A percentile compares a stretch with the other conserved stretches of the same genome.
Evolutionary conservation across 2,329 filamentous ascomycete genomes (phyloP).

Genomic region (Arthroderma sp.): DNA sequence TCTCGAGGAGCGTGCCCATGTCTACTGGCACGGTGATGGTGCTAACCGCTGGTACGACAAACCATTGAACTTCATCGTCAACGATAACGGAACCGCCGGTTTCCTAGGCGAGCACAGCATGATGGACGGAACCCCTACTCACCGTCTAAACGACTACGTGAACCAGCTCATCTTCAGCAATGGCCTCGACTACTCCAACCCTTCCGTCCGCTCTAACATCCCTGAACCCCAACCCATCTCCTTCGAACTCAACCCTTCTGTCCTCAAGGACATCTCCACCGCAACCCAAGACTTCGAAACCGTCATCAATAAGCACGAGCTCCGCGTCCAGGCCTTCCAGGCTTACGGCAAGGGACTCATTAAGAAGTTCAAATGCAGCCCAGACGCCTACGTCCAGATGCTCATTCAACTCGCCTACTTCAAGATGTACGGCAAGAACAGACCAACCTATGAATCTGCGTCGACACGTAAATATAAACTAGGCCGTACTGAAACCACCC

Average conservation of each 20-base stretch:
- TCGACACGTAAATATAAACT: conserved; percentile 90
- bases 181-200: conserved; percentile 78
- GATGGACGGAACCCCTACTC: conserved; percentile 99
- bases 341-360: conserved; percentile 96
- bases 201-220: conserved; percentile 65
- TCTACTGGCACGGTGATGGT: conserved; percentile 98
- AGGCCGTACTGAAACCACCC: conserved; percentile 91
- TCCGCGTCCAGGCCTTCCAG: conserved; percentile 89
- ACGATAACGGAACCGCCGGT: conserved; percentile 92
- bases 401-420: conserved; percentile 94
- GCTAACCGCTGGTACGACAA: conserved; percentile 97
- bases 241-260: conserved; percentile 64
- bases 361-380: conserved; percentile 98
- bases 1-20: conserved; percentile 83
- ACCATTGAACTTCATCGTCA: conserved; percentile 93
- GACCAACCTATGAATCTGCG: conserved; percentile 94
- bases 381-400: conserved; percentile 97
- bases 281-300: conserved; percentile 67
- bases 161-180: conserved; percentile 87
- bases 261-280: conserved; percentile 64
- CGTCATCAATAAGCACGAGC: conserved; percentile 77
- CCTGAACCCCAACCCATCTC: conserved; percentile 65
- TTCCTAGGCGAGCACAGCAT: conserved; percentile 99
- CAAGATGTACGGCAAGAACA: conserved; percentile 98
- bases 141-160: conserved; percentile 87